These are phyloP conservation scores for Ogataea methanolica DNA, from an alignment of 805 yeast genomes.

Conservation along the genomic window DNA sequence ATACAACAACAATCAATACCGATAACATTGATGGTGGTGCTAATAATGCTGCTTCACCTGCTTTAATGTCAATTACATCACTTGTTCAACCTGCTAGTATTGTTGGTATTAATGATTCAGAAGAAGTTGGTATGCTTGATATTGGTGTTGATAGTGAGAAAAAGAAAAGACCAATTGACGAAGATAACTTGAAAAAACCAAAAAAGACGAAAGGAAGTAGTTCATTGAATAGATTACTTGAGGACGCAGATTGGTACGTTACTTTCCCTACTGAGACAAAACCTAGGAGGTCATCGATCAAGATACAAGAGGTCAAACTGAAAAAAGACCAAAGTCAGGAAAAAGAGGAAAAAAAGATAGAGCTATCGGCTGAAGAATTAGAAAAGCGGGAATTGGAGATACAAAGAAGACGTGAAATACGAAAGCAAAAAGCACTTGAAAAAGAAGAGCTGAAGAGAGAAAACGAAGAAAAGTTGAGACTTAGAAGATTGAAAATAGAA, in stretches of 20 bases:
- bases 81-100: too few relatives aligned
- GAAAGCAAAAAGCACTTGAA: not conserved
- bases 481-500: not conserved
- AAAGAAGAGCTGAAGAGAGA: not conserved
- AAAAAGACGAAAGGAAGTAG: not conserved
- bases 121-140: too few relatives aligned
- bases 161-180: too few relatives aligned
- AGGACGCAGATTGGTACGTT: conserved; percentile 27
- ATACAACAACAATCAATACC: too few relatives aligned
- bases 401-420: not conserved
- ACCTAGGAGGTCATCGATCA: conserved; percentile 4
- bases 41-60: too few relatives aligned
- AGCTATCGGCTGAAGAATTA: conserved; percentile 4
- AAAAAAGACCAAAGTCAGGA: conserved; percentile 2
- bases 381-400: conserved; percentile 3
- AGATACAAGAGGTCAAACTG: conserved; percentile 11
- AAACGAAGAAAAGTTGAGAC: not conserved
- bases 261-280: conserved; percentile 8
- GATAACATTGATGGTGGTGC: too few relatives aligned
- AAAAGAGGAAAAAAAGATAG: not conserved
- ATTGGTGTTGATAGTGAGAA: too few relatives aligned
- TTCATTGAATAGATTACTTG: conserved; percentile 14
- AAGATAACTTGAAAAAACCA: too few relatives aligned
- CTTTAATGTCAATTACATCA: too few relatives aligned
- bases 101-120: too few relatives aligned